These are phyloP conservation scores for Gliomastix tumulicola DNA, from an alignment of 2,329 filamentous ascomycete species.

Conservation along the genomic window DNA sequence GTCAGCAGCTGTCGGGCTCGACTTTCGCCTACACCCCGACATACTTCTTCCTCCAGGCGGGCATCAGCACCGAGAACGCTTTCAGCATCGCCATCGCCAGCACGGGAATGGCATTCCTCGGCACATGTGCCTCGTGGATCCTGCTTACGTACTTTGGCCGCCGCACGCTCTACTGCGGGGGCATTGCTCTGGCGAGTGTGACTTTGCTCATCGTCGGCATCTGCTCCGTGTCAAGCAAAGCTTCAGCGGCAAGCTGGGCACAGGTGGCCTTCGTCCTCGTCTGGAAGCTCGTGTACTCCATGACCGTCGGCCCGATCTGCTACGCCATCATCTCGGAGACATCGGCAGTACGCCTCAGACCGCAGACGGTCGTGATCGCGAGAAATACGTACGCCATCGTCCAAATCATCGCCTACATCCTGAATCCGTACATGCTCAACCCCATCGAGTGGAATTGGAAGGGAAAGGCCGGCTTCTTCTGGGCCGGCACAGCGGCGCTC, in stretches of 20 bases:
- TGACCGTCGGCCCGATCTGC: slow-evolving; percentile 36
- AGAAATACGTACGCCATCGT: slow-evolving; percentile 16
- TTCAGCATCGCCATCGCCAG: slow-evolving; percentile 28
- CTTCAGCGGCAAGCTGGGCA: slow-evolving; percentile 16
- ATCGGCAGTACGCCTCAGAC: slow-evolving; percentile 21
- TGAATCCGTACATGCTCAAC: slow-evolving; percentile 13
- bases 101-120: slow-evolving; percentile 31
- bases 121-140: slow-evolving; percentile 35
- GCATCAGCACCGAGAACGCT: slow-evolving; percentile 16
- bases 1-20: slow-evolving; percentile 29
- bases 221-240: slow-evolving; percentile 13
- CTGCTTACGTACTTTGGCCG: slow-evolving; percentile 31
- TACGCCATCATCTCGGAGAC: slow-evolving; percentile 31
- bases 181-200: slow-evolving; percentile 20
- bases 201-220: slow-evolving; percentile 19
- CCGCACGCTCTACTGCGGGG: slow-evolving; percentile 35
- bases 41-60: slow-evolving; percentile 28
- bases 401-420: slow-evolving; percentile 10
- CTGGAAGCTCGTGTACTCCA: slow-evolving; percentile 32
- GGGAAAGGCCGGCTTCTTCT: slow-evolving; percentile 13
- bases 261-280: slow-evolving; percentile 25
- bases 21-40: slow-evolving; percentile 28
- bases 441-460: slow-evolving; percentile 11
- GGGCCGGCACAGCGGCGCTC: slow-evolving; percentile 8
- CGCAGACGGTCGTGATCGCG: slow-evolving; percentile 20